Evolutionary conservation across 176 grass and related monocot genomes (phyloP).

Genomic region (Otatea glauca): DNA sequence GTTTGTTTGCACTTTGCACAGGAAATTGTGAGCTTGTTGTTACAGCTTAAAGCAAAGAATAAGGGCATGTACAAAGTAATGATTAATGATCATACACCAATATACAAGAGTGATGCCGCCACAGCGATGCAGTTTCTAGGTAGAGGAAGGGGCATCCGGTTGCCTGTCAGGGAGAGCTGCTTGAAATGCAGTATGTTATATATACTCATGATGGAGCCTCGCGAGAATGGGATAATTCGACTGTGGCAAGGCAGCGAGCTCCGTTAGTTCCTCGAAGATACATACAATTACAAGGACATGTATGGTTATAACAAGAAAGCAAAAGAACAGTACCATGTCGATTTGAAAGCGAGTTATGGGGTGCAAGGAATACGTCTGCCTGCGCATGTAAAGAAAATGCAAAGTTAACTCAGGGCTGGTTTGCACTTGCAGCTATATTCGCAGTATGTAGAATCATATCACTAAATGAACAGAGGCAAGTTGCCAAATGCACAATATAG

Average conservation of each 20-base stretch:
- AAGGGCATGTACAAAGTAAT: background rate
- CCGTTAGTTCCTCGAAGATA: background rate
- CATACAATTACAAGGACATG: background rate
- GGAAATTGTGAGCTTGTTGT: conserved; percentile 7
- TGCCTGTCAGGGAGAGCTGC: conserved; percentile 72
- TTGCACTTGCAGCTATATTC: background rate
- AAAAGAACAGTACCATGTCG: conserved; percentile 60
- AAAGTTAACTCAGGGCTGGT: background rate
- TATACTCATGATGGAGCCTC: conserved; percentile 63
- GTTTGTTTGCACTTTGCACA: background rate
- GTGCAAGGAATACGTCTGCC: conserved; percentile 85
- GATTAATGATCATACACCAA: background rate
- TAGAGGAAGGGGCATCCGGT: conserved; percentile 67
- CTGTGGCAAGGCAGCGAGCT: conserved; percentile 39
- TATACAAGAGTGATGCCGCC: conserved; percentile 1
- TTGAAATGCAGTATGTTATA: conserved; percentile 69
- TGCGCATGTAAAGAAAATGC: conserved; percentile 52
- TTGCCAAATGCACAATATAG: background rate
- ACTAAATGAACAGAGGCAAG: background rate
- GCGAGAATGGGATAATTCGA: conserved; percentile 66
- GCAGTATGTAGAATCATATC: background rate
- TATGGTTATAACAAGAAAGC: background rate
- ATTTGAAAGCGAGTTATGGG: conserved; percentile 66
- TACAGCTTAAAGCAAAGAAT: background rate
- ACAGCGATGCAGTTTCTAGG: conserved; percentile 29